A percentile compares a stretch with the other conserved stretches of the same genome.
Evolutionary conservation across 345 rosid species (phyloP).

Genomic region (Aquilaria yunnanensis): DNA sequence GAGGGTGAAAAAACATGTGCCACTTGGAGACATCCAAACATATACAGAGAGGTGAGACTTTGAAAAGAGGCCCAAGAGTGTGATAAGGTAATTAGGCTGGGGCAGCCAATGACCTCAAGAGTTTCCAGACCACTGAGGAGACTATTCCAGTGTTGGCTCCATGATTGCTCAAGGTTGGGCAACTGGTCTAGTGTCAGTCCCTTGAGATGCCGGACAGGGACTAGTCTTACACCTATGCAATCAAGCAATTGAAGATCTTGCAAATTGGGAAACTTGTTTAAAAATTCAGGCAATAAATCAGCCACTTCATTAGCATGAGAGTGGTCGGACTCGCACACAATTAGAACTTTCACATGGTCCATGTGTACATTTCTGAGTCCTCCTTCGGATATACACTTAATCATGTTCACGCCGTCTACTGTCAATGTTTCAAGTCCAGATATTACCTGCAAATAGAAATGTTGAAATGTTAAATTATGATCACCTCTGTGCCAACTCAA

Average conservation of each 20-base stretch:
- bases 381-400: too few species aligned
- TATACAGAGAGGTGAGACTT: background rate
- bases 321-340: too few species aligned
- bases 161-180: background rate
- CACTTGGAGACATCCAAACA: too few species aligned
- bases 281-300: too few species aligned
- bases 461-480: background rate
- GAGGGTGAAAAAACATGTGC: too few species aligned
- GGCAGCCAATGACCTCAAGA: accelerated
- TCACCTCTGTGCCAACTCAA: background rate
- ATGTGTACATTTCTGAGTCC: too few species aligned
- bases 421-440: constrained; percentile 10
- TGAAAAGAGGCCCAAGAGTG: background rate
- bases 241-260: background rate
- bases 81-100: background rate
- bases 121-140: constrained; percentile 2
- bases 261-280: constrained; percentile 2
- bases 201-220: background rate
- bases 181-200: accelerated
- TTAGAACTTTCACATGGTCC: too few species aligned
- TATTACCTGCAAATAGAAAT: constrained; percentile 11
- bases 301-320: too few species aligned
- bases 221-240: constrained; percentile 6
- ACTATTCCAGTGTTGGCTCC: constrained; percentile 1
- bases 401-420: background rate